Conservation (phyloP, 2,329 filamentous ascomycete genomes). For the Cytospora mali region DNA sequence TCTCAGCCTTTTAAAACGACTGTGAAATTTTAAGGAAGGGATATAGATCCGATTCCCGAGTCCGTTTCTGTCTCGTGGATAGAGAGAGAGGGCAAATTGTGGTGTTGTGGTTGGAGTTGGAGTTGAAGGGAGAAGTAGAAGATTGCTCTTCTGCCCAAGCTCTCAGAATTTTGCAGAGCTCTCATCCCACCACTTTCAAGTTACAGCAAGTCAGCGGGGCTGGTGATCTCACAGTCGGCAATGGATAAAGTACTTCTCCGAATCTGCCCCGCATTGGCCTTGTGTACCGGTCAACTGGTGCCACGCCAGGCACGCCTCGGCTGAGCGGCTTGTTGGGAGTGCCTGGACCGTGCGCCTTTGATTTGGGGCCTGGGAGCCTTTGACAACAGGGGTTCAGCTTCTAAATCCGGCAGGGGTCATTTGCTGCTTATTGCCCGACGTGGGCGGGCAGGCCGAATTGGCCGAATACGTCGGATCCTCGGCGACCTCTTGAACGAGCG, state of each 20-base stretch:
- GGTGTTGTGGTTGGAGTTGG: constrained; percentile 12
- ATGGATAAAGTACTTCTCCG: not conserved
- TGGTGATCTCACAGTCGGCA: not conserved
- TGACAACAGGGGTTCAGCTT: not conserved
- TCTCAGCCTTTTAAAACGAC: constrained; percentile 7
- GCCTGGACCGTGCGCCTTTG: not conserved
- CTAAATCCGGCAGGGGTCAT: not conserved
- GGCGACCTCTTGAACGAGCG: not conserved
- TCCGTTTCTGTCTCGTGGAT: constrained; percentile 5
- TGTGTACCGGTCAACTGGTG: too few relatives aligned
- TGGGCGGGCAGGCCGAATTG: constrained; percentile 6
- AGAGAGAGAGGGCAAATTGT: constrained; percentile 5
- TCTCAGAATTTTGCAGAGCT: constrained; percentile 26
- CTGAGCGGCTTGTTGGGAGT: too few relatives aligned
- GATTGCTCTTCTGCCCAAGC: constrained; percentile 11
- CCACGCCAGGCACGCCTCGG: too few relatives aligned
- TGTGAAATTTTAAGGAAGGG: constrained; percentile 3
- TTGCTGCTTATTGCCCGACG: not conserved
- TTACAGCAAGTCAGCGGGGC: constrained; percentile 6
- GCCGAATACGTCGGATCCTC: not conserved
- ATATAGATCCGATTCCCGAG: constrained; percentile 11
- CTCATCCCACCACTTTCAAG: constrained; percentile 16
- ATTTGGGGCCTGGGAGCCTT: not conserved
- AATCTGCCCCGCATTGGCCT: not conserved
- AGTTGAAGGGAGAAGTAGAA: too few relatives aligned